Conservation (phyloP, 2,329 filamentous ascomycete genomes). For the Dryadomyces sulphureus region DNA sequence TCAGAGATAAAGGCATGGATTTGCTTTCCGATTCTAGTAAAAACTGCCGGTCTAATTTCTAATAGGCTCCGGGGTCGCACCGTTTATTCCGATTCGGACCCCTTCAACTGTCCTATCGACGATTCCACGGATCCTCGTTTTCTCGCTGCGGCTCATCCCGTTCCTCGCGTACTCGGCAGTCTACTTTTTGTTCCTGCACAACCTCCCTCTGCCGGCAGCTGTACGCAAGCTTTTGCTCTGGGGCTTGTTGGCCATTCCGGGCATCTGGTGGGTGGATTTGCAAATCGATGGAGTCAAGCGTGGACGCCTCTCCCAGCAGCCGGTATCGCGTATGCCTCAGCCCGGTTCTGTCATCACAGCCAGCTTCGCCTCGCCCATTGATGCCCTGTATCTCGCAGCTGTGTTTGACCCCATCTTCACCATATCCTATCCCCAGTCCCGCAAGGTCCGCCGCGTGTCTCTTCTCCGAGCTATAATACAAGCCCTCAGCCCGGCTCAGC, state of each 20-base stretch:
- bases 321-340: constrained; percentile 59
- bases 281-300: constrained; percentile 93
- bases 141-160: constrained; percentile 65
- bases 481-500: constrained; percentile 48
- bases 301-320: constrained; percentile 67
- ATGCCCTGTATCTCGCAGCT: constrained; percentile 84
- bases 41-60: neutral
- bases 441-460: constrained; percentile 60
- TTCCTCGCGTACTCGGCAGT: constrained; percentile 51
- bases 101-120: constrained; percentile 45
- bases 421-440: constrained; percentile 60
- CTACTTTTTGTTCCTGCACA: constrained; percentile 74
- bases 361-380: constrained; percentile 83
- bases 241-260: constrained; percentile 74
- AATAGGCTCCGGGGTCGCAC: constrained; percentile 83
- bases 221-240: constrained; percentile 75
- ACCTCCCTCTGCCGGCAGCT: constrained; percentile 46
- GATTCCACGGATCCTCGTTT: constrained; percentile 55
- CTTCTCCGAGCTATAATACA: constrained; percentile 61
- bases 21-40: neutral
- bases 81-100: constrained; percentile 73
- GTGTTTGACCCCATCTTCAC: constrained; percentile 96
- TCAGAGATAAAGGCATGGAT: constrained; percentile 66
- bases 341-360: constrained; percentile 73
- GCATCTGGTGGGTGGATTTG: constrained; percentile 97